These are phyloP conservation scores for Exsudoporus frostii DNA, from an alignment of 768 basidiomycete genomes.

Conservation along the genomic window DNA sequence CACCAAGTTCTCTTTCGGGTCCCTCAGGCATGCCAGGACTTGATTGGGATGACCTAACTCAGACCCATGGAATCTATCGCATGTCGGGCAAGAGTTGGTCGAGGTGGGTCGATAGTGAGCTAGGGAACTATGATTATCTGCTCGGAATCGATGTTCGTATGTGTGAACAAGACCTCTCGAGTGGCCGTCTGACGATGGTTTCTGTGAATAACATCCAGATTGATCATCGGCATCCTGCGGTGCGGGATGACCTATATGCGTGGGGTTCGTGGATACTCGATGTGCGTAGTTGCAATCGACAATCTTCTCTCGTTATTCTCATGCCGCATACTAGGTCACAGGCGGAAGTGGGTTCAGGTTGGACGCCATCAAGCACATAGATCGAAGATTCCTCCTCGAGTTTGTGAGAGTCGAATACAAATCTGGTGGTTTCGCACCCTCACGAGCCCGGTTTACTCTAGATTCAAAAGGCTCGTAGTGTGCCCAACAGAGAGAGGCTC, in stretches of 20 bases:
- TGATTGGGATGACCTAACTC: conserved; percentile 77
- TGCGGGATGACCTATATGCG: conserved; percentile 64
- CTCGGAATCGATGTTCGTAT: conserved; percentile 66
- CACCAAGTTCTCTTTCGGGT: neutral
- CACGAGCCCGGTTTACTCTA: conserved; percentile 21
- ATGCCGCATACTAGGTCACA: conserved; percentile 47
- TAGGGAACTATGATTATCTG: conserved; percentile 86
- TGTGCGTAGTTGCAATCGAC: conserved; percentile 26
- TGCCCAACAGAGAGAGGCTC: conserved; percentile 43
- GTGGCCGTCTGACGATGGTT: conserved; percentile 2
- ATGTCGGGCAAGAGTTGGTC: conserved; percentile 79
- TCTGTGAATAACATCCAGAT: conserved; percentile 45
- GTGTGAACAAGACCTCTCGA: neutral
- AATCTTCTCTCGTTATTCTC: neutral
- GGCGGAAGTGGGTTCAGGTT: conserved; percentile 75
- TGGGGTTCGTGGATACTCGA: conserved; percentile 82
- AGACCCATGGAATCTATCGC: conserved; percentile 64
- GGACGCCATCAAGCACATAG: conserved; percentile 91
- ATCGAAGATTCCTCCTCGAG: conserved; percentile 60
- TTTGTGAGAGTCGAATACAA: conserved; percentile 49
- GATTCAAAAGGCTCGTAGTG: conserved; percentile 52
- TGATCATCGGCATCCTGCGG: conserved; percentile 79
- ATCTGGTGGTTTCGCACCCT: neutral
- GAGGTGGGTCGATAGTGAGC: conserved; percentile 69
- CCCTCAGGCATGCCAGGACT: conserved; percentile 46